Conservation (phyloP, 139 green algal genomes). For the Yamagishiella unicocca region DNA sequence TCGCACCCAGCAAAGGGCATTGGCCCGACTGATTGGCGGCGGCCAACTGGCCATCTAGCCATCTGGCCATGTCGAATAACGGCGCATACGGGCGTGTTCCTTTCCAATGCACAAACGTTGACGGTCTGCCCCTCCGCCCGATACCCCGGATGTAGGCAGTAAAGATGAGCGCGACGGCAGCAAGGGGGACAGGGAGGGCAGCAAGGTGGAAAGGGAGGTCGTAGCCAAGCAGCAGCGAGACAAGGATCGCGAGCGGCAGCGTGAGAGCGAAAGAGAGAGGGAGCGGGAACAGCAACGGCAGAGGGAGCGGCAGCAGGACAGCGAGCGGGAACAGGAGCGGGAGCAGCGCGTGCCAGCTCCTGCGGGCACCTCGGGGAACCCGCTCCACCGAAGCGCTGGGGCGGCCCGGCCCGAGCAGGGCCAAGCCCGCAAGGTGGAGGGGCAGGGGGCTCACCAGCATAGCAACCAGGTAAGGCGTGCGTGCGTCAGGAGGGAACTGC, state of each 20-base stretch:
- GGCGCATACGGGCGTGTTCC: too few relatives aligned
- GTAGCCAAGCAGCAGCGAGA: not conserved
- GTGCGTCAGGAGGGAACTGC: too few relatives aligned
- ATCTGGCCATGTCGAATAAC: too few relatives aligned
- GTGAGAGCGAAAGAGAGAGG: not conserved
- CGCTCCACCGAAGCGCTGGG: not conserved
- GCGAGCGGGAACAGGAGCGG: not conserved
- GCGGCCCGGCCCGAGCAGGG: not conserved
- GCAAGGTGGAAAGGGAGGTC: not conserved
- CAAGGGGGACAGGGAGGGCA: not conserved
- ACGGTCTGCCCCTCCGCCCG: too few relatives aligned
- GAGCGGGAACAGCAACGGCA: not conserved
- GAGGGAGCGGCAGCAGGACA: conserved; percentile 1
- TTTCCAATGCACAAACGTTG: too few relatives aligned
- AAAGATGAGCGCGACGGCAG: not conserved
- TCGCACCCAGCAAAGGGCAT: too few relatives aligned
- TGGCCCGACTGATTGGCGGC: too few relatives aligned
- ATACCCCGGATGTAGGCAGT: not conserved
- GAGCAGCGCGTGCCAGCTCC: not conserved
- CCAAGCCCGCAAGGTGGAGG: not conserved
- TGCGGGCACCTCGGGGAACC: not conserved
- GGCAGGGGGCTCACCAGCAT: not conserved
- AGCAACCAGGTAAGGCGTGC: not conserved
- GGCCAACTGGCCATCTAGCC: too few relatives aligned
- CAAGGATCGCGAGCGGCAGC: not conserved